A percentile compares a stretch with the other conserved stretches of the same genome.
Evolutionary conservation across 2,329 filamentous ascomycete genomes (phyloP).

Genomic region (Camptophora hylomeconis): DNA sequence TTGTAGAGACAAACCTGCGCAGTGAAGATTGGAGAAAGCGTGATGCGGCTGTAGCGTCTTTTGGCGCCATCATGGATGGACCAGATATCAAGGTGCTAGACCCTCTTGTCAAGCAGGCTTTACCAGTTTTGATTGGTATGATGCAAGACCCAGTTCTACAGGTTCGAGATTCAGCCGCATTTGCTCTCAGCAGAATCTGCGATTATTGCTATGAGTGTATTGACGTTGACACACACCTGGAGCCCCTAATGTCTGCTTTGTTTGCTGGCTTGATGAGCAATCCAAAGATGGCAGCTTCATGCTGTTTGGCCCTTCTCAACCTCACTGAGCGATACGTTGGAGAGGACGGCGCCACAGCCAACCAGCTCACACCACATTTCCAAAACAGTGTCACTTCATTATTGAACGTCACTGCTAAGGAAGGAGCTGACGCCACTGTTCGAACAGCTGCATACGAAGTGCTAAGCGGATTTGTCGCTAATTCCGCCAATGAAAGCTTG

Average conservation of each 20-base stretch:
- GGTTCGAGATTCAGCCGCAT: constrained; percentile 91
- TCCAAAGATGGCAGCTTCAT: constrained; percentile 93
- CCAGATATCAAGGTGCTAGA: constrained; percentile 86
- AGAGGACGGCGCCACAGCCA: constrained; percentile 62
- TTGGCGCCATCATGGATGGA: constrained; percentile 97
- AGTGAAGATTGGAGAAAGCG: constrained; percentile 88
- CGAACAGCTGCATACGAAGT: constrained; percentile 96
- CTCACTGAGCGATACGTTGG: constrained; percentile 89
- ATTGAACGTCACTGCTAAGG: constrained; percentile 69
- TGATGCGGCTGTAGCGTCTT: constrained; percentile 91
- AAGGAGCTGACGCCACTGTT: constrained; percentile 45
- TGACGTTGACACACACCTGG: constrained; percentile 69
- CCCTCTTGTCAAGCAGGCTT: constrained; percentile 87
- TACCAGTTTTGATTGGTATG: constrained; percentile 86
- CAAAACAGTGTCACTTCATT: constrained; percentile 79
- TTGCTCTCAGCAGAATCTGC: constrained; percentile 88
- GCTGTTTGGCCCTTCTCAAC: constrained; percentile 99
- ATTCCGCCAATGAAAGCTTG: constrained; percentile 76
- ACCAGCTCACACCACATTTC: constrained; percentile 83
- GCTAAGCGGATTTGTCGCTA: constrained; percentile 84
- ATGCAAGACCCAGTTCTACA: constrained; percentile 78
- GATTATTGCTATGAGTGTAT: constrained; percentile 87
- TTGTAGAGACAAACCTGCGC: constrained; percentile 83
- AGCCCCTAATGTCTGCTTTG: constrained; percentile 71
- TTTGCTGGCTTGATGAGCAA: constrained; percentile 83